Conservation (phyloP, 164 flowering plant species). For the Santalum album region DNA sequence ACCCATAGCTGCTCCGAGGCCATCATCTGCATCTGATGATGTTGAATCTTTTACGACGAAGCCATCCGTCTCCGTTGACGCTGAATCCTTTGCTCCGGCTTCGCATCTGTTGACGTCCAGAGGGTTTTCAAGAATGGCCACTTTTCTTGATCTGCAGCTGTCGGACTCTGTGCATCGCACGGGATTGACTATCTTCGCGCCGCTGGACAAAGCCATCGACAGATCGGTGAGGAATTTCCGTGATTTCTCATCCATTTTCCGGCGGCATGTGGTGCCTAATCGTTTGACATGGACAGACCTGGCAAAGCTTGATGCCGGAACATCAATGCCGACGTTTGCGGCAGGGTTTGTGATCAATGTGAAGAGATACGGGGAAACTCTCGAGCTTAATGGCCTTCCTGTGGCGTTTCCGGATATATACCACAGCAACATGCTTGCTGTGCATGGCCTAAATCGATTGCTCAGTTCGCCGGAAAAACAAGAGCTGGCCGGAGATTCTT, state of each 20-base stretch:
- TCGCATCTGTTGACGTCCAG: constrained; percentile 8
- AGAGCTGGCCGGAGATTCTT: constrained; percentile 3
- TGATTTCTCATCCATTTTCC: constrained; percentile 11
- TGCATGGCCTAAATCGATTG: constrained; percentile 12
- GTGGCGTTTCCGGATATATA: constrained; percentile 9
- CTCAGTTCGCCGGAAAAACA: neutral
- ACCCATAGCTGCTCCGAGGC: neutral
- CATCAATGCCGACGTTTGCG: constrained; percentile 7
- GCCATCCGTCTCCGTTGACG: neutral
- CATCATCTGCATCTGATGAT: neutral
- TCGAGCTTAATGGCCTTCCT: constrained; percentile 15
- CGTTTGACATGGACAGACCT: constrained; percentile 12
- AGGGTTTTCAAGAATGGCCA: constrained; percentile 15
- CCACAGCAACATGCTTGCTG: constrained; percentile 6
- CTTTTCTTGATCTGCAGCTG: constrained; percentile 19
- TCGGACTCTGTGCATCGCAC: neutral
- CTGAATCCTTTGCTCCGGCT: constrained; percentile 1
- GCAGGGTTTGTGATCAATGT: constrained; percentile 13
- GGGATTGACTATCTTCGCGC: constrained; percentile 21
- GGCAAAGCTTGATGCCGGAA: constrained; percentile 5
- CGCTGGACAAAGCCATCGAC: constrained; percentile 12
- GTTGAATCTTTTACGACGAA: neutral
- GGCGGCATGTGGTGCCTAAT: constrained; percentile 12
- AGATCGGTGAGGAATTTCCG: constrained; percentile 1
- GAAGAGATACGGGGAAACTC: constrained; percentile 12